Evolutionary conservation across 306 rosid species (phyloP), one percentile per base, ranked within the genome.

Genomic region (Malus fusca): DNA sequence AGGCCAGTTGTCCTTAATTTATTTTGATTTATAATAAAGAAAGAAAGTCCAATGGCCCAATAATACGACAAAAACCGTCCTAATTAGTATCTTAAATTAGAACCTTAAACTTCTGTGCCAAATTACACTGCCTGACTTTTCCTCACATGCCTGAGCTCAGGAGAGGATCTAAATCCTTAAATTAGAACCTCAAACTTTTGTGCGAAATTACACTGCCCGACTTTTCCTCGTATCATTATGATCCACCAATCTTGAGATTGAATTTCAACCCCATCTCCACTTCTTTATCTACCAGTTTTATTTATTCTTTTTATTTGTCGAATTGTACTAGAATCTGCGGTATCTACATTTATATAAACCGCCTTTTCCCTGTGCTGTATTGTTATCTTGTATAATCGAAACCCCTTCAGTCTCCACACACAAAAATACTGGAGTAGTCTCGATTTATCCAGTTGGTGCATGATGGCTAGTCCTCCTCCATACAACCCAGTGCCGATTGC

Each of bases 381-480:
- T 42, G 44, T 42, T 9, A 42, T 42, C 44, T 42, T 42, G 44
- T 9, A 10, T 8, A 9, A 3, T 42, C 44, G 44, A 10, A 42
- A 42, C 12, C 12, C 44, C 44, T 42, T 42, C 44, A 42, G 44
- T 42, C 3, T 42, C 44, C 44, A 42, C 44, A 42, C 44, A 9
- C 44, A 42, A 8, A 42, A 8, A 42, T 10, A 42, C 44, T 9
- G 12, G 12, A 40, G 44, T 42, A 9, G 12, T 42, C 44, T 42
- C 12, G 44, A 42, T 2, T 42, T 42, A 42, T 42, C 44, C 11
- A 42, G 44, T 42, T 42, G 44, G 44, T 42, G 12, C 44, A 42
- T 42, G 44, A 79, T 84, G 87, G 84, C 78, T 2, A 46, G 71
- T 68, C 64, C 87, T 58, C 80, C 85, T 60, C 66, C 66, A 12